These are phyloP conservation scores for Volvox carteri DNA, from an alignment of 163 green algal genomes.

Conservation along the genomic window DNA sequence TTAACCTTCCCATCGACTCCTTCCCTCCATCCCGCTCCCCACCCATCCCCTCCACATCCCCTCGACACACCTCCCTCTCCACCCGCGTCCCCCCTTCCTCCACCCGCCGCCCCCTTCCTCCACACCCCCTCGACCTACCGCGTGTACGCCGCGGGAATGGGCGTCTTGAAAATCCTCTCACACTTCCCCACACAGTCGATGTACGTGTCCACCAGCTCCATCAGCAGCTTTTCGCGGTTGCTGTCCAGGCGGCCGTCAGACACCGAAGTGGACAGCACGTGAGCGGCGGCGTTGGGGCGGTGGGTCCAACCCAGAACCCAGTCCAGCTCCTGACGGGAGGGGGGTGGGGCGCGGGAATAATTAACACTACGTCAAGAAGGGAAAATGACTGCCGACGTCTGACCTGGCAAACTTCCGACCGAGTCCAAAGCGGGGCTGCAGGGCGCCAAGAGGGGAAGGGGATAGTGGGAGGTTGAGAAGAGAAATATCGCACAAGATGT, in stretches of 20 bases:
- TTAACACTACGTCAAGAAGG: no score
- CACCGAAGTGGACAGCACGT: constrained; percentile 19
- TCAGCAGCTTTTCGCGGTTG: constrained; percentile 51
- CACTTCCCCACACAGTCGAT: constrained; percentile 60
- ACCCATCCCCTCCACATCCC: neutral
- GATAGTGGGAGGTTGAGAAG: no score
- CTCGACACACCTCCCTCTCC: neutral
- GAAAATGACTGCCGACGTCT: no score
- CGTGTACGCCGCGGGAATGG: constrained; percentile 72
- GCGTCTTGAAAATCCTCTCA: constrained; percentile 69
- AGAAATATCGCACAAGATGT: no score
- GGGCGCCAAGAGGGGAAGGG: no score
- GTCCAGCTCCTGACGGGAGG: constrained; percentile 44
- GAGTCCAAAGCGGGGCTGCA: no score
- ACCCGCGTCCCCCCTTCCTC: neutral
- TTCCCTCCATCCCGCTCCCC: no score
- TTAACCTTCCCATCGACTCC: no score
- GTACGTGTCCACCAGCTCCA: constrained; percentile 51
- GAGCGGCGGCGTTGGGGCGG: constrained; percentile 47
- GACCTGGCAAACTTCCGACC: no score
- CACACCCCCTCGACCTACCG: constrained; percentile 22
- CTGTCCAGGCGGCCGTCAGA: constrained; percentile 17
- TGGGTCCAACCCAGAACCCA: constrained; percentile 52
- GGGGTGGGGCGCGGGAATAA: neutral
- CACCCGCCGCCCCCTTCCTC: neutral